Percentiles rank a stretch among this genome's conserved stretches.
phyloP scores from a whole-genome alignment of 2,329 filamentous ascomycete genomes.

The Colletotrichum scovillei region DNA sequence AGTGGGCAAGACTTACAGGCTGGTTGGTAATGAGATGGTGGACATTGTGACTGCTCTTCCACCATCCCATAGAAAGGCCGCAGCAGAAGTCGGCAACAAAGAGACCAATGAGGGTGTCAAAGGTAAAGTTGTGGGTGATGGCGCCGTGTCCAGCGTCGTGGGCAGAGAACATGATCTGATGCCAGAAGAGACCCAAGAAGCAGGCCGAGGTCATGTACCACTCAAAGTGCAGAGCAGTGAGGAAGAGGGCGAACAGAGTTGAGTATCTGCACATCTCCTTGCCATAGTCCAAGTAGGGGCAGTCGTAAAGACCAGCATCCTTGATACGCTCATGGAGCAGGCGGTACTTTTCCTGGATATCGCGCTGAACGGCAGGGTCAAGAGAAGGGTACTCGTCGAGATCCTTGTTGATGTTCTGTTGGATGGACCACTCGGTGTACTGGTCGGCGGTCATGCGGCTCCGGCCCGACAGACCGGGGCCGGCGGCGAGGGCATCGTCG shows the following conservation, averaged over 20 bases:
- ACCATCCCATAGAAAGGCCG: constrained; percentile 75
- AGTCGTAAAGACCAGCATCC: constrained; percentile 68
- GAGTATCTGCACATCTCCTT: constrained; percentile 68
- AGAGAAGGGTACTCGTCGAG: constrained; percentile 61
- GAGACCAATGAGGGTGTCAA: constrained; percentile 70
- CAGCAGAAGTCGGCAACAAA: constrained; percentile 75
- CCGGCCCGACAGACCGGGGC: constrained; percentile 13
- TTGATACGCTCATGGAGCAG: constrained; percentile 65
- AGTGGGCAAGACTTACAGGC: constrained; percentile 51
- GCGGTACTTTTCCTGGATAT: constrained; percentile 67
- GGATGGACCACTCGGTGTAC: constrained; percentile 50
- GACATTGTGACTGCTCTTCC: constrained; percentile 77
- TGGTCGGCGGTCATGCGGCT: constrained; percentile 38
- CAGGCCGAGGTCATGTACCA: constrained; percentile 70
- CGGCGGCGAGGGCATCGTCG: background rate
- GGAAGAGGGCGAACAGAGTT: constrained; percentile 60
- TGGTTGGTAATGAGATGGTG: constrained; percentile 76
- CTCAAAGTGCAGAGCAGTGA: constrained; percentile 54
- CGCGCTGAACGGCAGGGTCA: constrained; percentile 63
- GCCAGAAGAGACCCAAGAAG: constrained; percentile 73
- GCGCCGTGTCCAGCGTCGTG: constrained; percentile 74
- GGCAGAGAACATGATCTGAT: constrained; percentile 76
- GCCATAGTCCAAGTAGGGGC: constrained; percentile 67
- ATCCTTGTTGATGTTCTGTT: constrained; percentile 49
- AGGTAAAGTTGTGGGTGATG: constrained; percentile 69